phyloP scores from a whole-genome alignment of 1,284 basidiomycete genomes.

The Pseudozyma tsukubaensis region DNA sequence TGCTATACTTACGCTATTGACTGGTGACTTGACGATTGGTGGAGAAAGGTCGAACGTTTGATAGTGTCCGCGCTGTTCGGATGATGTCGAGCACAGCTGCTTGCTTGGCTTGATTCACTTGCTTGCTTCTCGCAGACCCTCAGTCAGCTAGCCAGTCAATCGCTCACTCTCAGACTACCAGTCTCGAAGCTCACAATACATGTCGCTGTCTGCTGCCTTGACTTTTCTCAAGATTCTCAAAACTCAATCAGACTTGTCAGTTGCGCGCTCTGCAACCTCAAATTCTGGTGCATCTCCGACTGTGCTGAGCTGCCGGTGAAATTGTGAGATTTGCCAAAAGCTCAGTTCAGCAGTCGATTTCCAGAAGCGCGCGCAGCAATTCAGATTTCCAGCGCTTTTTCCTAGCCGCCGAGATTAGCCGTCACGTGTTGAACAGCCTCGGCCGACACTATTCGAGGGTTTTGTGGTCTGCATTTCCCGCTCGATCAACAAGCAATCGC shows the following conservation, averaged over 20 bases:
- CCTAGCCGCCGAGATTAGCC: no score
- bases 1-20: slow-evolving; percentile 48
- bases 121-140: not conserved
- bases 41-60: slow-evolving; percentile 36
- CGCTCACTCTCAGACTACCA: not conserved
- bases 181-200: no score
- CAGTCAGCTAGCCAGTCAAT: not conserved
- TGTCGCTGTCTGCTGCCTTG: slow-evolving; percentile 1
- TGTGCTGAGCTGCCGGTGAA: not conserved
- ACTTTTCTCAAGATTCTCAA: not conserved
- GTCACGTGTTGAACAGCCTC: no score
- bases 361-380: no score
- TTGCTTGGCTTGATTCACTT: not conserved
- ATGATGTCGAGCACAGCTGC: slow-evolving; percentile 38
- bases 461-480: no score
- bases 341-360: no score
- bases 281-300: not conserved
- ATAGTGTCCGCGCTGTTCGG: slow-evolving; percentile 21
- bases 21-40: slow-evolving; percentile 53
- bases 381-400: no score
- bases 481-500: no score
- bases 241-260: not conserved
- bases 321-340: no score
- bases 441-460: no score
- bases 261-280: not conserved